Conservation (phyloP, 2,329 filamentous ascomycete species). For the Gnomoniopsis smithogilvyi region DNA sequence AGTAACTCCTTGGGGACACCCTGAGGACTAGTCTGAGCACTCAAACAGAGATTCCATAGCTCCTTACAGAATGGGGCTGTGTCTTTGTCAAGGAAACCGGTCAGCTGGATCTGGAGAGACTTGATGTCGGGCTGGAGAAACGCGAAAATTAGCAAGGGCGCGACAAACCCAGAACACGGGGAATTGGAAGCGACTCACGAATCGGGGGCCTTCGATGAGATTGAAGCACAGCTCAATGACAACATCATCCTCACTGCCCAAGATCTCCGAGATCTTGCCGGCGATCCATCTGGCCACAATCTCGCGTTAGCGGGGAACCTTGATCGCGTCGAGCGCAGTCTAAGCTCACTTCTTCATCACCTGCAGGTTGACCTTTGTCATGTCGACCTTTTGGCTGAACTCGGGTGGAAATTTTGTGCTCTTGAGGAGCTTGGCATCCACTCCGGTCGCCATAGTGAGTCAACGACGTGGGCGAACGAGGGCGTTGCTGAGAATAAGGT, state of each 20-base stretch:
- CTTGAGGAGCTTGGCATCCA: constrained; percentile 85
- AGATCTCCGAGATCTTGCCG: constrained; percentile 77
- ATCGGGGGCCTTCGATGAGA: constrained; percentile 69
- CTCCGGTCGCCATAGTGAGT: constrained; percentile 69
- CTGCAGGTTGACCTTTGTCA: constrained; percentile 93
- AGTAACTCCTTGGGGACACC: constrained; percentile 92
- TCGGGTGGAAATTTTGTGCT: constrained; percentile 91
- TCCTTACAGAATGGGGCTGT: constrained; percentile 88
- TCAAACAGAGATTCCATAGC: constrained; percentile 86
- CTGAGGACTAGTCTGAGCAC: constrained; percentile 81
- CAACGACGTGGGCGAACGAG: constrained; percentile 16
- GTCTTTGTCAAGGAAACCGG: constrained; percentile 92
- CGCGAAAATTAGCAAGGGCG: constrained; percentile 21
- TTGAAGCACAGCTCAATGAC: constrained; percentile 81
- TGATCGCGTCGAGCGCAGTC: background rate
- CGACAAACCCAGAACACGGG: background rate
- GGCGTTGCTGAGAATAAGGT: constrained; percentile 9
- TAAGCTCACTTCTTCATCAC: constrained; percentile 88
- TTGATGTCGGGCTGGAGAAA: constrained; percentile 83
- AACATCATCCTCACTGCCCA: constrained; percentile 93
- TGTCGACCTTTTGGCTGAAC: constrained; percentile 95
- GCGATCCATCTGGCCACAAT: constrained; percentile 76
- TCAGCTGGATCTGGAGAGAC: constrained; percentile 88
- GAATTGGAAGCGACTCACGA: constrained; percentile 51
- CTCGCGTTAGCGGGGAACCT: constrained; percentile 6